These are phyloP conservation scores for Dovyalis caffra DNA, from an alignment of 345 rosid species.

Conservation along the genomic window DNA sequence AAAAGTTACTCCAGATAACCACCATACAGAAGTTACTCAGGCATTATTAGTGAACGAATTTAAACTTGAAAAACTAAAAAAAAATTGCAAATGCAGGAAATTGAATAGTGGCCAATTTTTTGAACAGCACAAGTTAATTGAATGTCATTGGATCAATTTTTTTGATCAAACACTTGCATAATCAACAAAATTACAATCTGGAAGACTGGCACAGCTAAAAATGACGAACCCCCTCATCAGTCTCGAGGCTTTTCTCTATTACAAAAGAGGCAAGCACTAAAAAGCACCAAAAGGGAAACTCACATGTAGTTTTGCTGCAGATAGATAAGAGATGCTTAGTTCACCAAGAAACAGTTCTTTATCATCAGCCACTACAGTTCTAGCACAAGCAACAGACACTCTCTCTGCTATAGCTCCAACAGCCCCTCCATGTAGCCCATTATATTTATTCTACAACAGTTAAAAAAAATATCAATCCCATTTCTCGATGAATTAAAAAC, in stretches of 20 bases:
- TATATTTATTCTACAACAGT: background rate
- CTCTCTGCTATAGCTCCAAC: slow-evolving; percentile 1
- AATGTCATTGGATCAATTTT: background rate
- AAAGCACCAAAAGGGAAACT: background rate
- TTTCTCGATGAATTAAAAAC: background rate
- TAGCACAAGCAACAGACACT: background rate
- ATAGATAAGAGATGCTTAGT: slow-evolving; percentile 22
- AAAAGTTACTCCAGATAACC: no score
- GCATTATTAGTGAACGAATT: background rate
- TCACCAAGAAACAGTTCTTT: slow-evolving; percentile 24
- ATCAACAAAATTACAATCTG: background rate
- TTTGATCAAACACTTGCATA: background rate
- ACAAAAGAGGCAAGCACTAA: background rate
- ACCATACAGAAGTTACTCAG: background rate
- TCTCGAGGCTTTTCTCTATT: background rate
- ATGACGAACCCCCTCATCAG: background rate
- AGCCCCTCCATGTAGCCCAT: slow-evolving; percentile 1
- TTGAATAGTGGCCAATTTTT: background rate
- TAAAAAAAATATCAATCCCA: background rate
- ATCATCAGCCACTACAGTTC: slow-evolving; percentile 15
- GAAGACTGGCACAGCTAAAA: background rate
- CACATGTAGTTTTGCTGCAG: slow-evolving; percentile 20
- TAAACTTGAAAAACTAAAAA: background rate
- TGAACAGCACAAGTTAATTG: background rate
- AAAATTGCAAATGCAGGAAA: background rate